Conservation (phyloP, 2,329 filamentous ascomycete species). For the Thelonectria rubi region DNA sequence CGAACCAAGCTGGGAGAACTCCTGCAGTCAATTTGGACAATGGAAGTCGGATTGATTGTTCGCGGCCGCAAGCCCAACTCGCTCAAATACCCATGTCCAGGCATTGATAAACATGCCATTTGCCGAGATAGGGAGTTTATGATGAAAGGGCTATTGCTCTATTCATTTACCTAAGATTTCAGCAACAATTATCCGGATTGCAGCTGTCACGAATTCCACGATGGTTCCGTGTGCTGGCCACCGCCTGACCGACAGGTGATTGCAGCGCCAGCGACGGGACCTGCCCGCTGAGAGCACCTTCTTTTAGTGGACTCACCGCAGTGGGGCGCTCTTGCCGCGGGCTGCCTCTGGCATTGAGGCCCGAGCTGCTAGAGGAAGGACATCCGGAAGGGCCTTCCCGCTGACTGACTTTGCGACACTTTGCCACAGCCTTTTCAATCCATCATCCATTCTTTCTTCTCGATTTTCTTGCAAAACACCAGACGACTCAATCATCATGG, state of each 20-base stretch:
- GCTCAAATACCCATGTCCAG: too few species aligned
- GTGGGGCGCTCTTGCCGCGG: neutral
- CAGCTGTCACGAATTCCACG: too few species aligned
- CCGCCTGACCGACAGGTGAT: constrained; percentile 6
- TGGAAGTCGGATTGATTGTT: constrained; percentile 27
- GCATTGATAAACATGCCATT: too few species aligned
- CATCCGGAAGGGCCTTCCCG: constrained; percentile 28
- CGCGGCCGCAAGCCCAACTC: too few species aligned
- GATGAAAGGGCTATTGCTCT: too few species aligned
- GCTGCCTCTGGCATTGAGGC: constrained; percentile 14
- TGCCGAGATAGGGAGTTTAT: too few species aligned
- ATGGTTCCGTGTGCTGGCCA: constrained; percentile 20
- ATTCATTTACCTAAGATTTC: too few species aligned
- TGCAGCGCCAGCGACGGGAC: constrained; percentile 12
- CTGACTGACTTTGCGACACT: constrained; percentile 22
- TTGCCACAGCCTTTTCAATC: constrained; percentile 23
- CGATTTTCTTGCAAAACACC: constrained; percentile 21
- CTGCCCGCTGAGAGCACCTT: constrained; percentile 5
- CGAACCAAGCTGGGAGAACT: too few species aligned
- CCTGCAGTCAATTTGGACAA: too few species aligned
- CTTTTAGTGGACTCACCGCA: constrained; percentile 22
- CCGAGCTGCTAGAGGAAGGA: constrained; percentile 3
- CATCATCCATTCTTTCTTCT: constrained; percentile 23
- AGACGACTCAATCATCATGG: constrained; percentile 45
- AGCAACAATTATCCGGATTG: too few species aligned